Evolutionary conservation across 2,329 filamentous ascomycete species (phyloP), one percentile per base, ranked within the genome.

Genomic region (Ceratocystis eucalypticola): DNA sequence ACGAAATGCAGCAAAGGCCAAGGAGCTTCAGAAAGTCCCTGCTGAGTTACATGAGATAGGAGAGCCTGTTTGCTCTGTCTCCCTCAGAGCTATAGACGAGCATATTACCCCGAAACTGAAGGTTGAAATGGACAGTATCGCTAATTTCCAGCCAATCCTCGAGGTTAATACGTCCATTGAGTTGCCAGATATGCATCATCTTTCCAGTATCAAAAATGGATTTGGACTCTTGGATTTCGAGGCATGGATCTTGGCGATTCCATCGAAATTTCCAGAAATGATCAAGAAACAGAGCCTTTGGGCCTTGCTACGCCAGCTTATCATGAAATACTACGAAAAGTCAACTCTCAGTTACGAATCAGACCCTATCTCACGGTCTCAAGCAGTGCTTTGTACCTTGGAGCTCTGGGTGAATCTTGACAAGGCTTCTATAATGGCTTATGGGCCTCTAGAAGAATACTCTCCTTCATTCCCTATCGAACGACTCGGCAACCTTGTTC

Each of bases 401-500:
- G 82, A 86, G 65, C 71, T 87, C 0, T 88, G 84, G 85, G 71
- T 82, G 6, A 80, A 80, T 0, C 78, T 80, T 41, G 84, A 88
- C 68, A 79, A 74, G 63, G 74, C 75, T 1, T 78, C 79, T 0
- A 73, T 76, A 1, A 15, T 66, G 1, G 66, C 73, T 0, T 74
- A 76, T n/a, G 73, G 76, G 0, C 68, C 82, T 4, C 70, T 87
- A 0, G 6, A 5, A 0, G 71, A 82, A 0, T 87, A 83, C 68
- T 71, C 76, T 5, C 75, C 79, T 0, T 77, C 77, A 3, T 71
- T 87, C 0, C 75, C 76, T 0, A 10, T 64, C 0, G 55, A 69
- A 0, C 65, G 80, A 0, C 75, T 82, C 2, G 72, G 79, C 28
- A 75, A 73, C 1, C 73, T 86, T 0, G 66, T 80, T 0, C 72